Percentiles rank a stretch among this genome's conserved stretches.
phyloP scores from a whole-genome alignment of 2,329 filamentous ascomycete genomes.

The Diaporthe citri region DNA sequence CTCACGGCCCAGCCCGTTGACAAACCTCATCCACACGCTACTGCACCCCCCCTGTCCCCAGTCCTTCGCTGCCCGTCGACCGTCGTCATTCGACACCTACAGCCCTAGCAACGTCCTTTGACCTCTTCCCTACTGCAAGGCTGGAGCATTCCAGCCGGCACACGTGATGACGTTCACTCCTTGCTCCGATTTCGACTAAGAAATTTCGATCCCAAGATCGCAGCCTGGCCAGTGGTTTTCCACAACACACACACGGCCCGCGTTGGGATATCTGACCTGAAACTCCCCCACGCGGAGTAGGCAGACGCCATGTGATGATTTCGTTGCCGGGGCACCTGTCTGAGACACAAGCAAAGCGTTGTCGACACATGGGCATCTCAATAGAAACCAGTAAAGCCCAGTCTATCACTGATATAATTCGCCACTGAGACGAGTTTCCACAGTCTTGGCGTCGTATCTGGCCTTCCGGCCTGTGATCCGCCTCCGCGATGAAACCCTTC shows the following conservation, averaged over 20 bases:
- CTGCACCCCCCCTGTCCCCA: not conserved
- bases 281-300: not conserved
- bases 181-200: not conserved
- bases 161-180: conserved; percentile 30
- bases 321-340: not conserved
- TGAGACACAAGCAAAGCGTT: not conserved
- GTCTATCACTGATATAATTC: not conserved
- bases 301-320: not conserved
- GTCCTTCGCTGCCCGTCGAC: not conserved
- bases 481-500: conserved; percentile 6
- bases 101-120: not conserved
- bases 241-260: not conserved
- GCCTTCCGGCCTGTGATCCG: conserved; percentile 16
- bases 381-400: not conserved
- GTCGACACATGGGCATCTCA: not conserved
- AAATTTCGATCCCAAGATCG: conserved; percentile 5
- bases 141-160: conserved; percentile 27
- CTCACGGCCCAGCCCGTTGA: conserved; percentile 26
- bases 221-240: conserved; percentile 6
- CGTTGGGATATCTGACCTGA: not conserved
- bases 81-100: not conserved
- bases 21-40: not conserved
- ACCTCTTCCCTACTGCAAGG: conserved; percentile 28
- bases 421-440: conserved; percentile 18
- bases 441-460: conserved; percentile 1